A percentile compares a stretch with the other conserved stretches of the same genome.
phyloP scores from a whole-genome alignment of 2,329 filamentous ascomycete species.

The Exserohilum rostratum region DNA sequence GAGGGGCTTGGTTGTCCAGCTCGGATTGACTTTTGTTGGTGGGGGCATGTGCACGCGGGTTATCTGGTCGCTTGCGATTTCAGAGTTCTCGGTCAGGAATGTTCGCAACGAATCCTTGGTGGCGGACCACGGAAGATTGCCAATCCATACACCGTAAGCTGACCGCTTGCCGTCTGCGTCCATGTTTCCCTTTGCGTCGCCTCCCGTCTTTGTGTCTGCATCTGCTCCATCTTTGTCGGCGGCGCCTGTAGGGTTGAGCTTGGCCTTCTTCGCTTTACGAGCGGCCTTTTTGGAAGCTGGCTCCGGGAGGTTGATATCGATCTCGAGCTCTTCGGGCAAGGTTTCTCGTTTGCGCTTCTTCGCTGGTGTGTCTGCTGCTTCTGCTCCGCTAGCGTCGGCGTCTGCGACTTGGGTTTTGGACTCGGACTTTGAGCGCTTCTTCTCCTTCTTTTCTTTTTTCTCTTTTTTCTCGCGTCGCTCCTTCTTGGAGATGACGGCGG shows the following conservation, averaged over 20 bases:
- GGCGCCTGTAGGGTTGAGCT: slow-evolving; percentile 50
- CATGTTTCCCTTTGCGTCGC: slow-evolving; percentile 45
- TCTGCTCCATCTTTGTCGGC: slow-evolving; percentile 12
- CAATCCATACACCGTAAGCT: slow-evolving; percentile 90
- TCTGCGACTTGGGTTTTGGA: slow-evolving; percentile 18
- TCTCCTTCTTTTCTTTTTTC: slow-evolving; percentile 36
- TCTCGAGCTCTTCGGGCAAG: slow-evolving; percentile 73
- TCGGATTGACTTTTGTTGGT: slow-evolving; percentile 47
- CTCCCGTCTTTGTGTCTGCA: slow-evolving; percentile 27
- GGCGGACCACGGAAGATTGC: slow-evolving; percentile 85
- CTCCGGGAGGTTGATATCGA: slow-evolving; percentile 87
- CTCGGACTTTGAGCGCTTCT: slow-evolving; percentile 30
- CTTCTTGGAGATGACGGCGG: slow-evolving; percentile 21
- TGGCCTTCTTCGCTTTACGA: slow-evolving; percentile 86
- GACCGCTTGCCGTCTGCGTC: slow-evolving; percentile 64
- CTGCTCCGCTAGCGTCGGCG: slow-evolving; percentile 16
- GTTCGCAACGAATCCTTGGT: slow-evolving; percentile 75
- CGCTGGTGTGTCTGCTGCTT: slow-evolving; percentile 23
- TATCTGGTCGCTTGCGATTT: slow-evolving; percentile 68
- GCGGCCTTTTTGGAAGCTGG: slow-evolving; percentile 94
- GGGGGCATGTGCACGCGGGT: slow-evolving; percentile 83
- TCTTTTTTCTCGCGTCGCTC: slow-evolving; percentile 36
- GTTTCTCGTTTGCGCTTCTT: slow-evolving; percentile 64
- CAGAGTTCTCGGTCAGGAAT: slow-evolving; percentile 76
- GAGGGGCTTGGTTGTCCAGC: slow-evolving; percentile 59